Base-by-base conservation (phyloP, 2,329 filamentous ascomycete genomes). In the Epichloe sylvatica region DNA sequence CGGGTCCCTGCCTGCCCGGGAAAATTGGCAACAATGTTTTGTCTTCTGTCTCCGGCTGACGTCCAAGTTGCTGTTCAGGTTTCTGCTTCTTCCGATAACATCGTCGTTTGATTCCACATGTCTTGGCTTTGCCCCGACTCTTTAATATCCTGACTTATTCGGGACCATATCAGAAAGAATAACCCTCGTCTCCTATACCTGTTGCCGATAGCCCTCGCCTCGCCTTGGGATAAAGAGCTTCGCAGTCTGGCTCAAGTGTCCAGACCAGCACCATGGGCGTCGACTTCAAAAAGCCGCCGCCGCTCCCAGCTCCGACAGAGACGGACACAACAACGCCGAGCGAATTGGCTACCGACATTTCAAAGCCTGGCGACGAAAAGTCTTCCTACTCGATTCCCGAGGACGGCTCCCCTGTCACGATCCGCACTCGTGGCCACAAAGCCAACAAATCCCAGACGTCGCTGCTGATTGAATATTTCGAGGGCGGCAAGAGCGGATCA, bases 401-500 rank as follows among this genome's bases (percentile, higher is more conserved):
- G 61, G 86, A 92, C 78, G 87, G 86, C 63, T 91, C 86, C 86
- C 48, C 90, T 40, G 83, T 98, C 61, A 97, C 88, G 53, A 94
- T 98, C 65, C 82, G 84, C 63, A 95, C 91, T 42, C 79, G 77
- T 52, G 75, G 78, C 59, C 75, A 78, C 62, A 71, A 69, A 55
- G 61, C 72, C 54, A 76, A 71, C 62, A 69, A 78, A 59, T 94
- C 87, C 42, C 89, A 94, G 70, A 94, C 90, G 37, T 94, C 87
- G 50, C 75, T 96, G 56, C 74, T 96, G 59, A 96, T 96, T 60
- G 90, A 96, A 69, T 95, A 94, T 67, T 96, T 94, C 61, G 90
- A 95, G 69, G 86, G 81, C 57, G 80, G 83, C 54, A 90, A 86
- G 49, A 67, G 74, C 51, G 71, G 73, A 55, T 64, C 68, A 40